Base-by-base conservation (phyloP, 1,139 yeast species). In the Geotrichum klebahnii region DNA sequence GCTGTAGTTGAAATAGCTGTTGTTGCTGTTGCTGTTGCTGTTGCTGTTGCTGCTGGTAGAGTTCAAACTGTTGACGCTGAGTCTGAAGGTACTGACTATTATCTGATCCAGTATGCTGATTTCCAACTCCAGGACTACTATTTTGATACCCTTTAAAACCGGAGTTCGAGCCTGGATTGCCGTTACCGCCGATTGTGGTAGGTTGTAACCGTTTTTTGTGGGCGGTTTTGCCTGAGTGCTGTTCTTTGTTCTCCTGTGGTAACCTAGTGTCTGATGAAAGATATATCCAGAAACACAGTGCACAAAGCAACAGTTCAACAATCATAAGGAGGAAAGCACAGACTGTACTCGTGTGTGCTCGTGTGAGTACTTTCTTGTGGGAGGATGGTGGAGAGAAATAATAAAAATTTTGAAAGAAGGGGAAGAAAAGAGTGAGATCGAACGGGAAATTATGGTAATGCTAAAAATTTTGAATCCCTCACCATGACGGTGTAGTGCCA, bases 221-320 rank as follows among this genome's bases (percentile, higher is more conserved):
- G n/a, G 38, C 5, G 23, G 38, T 34, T 16, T 17, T 12, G 16
- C 10, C 20, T 12, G 16, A 17, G n/a, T 34, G n/a, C 38, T 32
- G 38, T 16, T 34, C 38, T 19, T 32, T 14, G 10, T 32, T 32
- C 5, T 14, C 19, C 10, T 34, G 20, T n/a, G 38, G 17, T 5
- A 23, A 16, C 5, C 5, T 8, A 8, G 38, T 5, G 20, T 16
- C 17, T 4, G 38, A 12, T n/a, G 38, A 20, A 16, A 24, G 9
- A 38, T 5, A 38, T 9, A 38, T 38, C 42, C 42, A 38, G 19
- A 38, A n/a, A 5, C 4, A 24, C 20, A 38, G 8, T 9, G 32
- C 32, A 23, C 31, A 24, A 24, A 38, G 3, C 9, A 38, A 9
- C 14, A 38, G 19, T n/a, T 38, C 42, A 6, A 38, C 6, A 24